Base-by-base conservation (phyloP, 768 basidiomycete genomes). In the Termitomyces sp. region DNA sequence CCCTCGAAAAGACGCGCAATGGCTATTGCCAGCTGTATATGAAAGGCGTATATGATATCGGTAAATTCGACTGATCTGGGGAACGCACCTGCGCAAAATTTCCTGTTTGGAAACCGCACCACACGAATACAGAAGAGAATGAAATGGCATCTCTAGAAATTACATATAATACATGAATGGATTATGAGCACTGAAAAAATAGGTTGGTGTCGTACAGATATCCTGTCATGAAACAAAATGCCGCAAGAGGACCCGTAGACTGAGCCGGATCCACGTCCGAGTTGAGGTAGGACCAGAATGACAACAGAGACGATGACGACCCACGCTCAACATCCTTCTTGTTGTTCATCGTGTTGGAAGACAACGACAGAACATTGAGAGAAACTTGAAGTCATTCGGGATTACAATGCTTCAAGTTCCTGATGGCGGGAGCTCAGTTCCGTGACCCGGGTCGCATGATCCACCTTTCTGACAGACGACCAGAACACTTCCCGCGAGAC, bases 21-120 rank as follows among this genome's bases (percentile, higher is more conserved):
- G 3, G 94, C 93, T 31, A 96, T 76, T 1, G 89, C 82, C 14
- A 96, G 79, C 86, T 95, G 74, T 29, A 6, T 40, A 42, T 38
- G 31, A 29, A 63, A 57, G 63, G 34, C 50, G 10, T 36, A 17
- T 38, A 29, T 11, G 15, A 37, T 25, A 53, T 6, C 6, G 5
- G 40, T 38, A 15, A 8, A 15, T 46, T 54, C 37, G 31, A 59
- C 51, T 51, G 51, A 38, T 53, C 57, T 9, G 14, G 29, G 38
- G 31, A 29, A 66, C 74, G 59, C 66, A 87, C 86, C 77, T 89
- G 87, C 10, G 84, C 79, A 65, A 85, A 84, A 69, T 91, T 91
- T 56, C 89, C 91, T 0, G 91, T 92, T 72, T 93, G 91, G 73
- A 92, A 93, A 12, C 87, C 91, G 71, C 87, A 89, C 90, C 92